Base-by-base conservation (phyloP, 495 filamentous ascomycete species). In the Bombardia bombarda region DNA sequence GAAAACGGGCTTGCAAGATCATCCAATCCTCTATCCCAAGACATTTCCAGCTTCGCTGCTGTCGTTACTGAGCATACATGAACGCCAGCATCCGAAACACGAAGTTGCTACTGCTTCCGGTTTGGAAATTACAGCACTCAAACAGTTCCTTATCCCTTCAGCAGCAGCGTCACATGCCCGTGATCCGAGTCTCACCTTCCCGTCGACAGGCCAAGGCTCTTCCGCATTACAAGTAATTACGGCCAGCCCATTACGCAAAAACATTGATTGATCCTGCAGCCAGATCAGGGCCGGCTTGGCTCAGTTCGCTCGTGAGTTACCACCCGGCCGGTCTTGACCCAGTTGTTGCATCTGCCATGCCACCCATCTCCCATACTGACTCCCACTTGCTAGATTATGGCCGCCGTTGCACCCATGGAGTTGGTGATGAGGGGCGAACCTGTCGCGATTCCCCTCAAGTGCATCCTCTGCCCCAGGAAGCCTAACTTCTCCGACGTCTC, bases 401-500 rank as follows among this genome's bases (percentile, higher is more conserved):
- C 56, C 8, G 56, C 59, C 7, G 39, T 65, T 33, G 55, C 60
- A 23, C 55, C 55, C 13, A 61, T 62, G 55, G 57, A 53, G 16
- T 13, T 49, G 42, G 45, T 51, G 5, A 33, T 47, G 28, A 53
- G 38, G 42, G 33, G 25, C 17, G 46, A 46, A 14, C 42, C 33
- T 18, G 32, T 44, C 40, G 22, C 45, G 4, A 74, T 87, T 49
- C 75, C 80, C 32, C 75, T 95, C 21, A 64, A 73, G 49, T 95
- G 89, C 75, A 82, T 67, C 44, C 78, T 90, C 50, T 95, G 89
- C 60, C 79, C 81, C 5, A 84, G 83, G 50, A 76, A 73, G 41
- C 84, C 86, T 9, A 67, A 57, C 30, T 96, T 94, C 63, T 92
- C 87, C 39, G 89, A 96, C 56, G 63, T 86, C 24, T 93, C 88